Evolutionary conservation across 116 monocot species (phyloP).

Genomic region (Zostera marina): DNA sequence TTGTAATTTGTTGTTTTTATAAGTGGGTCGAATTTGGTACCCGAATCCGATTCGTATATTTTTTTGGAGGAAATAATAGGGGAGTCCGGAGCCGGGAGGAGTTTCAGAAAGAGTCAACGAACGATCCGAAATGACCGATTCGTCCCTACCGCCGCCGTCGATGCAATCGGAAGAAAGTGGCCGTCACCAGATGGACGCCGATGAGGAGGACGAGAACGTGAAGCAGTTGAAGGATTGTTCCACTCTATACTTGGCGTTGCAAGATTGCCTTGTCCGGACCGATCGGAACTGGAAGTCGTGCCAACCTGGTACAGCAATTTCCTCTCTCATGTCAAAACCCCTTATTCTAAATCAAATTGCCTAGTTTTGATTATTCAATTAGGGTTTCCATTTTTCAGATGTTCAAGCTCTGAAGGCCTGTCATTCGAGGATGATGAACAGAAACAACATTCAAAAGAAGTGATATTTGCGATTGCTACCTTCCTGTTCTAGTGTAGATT

Average conservation of each 20-base stretch:
- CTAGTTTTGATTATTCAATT: background rate
- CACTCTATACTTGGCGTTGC: constrained; percentile 57
- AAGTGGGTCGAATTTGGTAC: too few relatives aligned
- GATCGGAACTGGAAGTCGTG: constrained; percentile 79
- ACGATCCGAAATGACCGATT: too few relatives aligned
- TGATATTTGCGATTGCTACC: background rate
- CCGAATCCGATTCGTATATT: too few relatives aligned
- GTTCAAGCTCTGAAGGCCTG: constrained; percentile 19
- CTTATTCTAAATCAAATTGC: background rate
- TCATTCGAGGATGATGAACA: constrained; percentile 7
- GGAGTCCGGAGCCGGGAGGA: too few relatives aligned
- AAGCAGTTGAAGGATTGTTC: constrained; percentile 93
- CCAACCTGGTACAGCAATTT: constrained; percentile 22
- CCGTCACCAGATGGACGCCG: constrained; percentile 44
- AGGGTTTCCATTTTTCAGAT: constrained; percentile 5
- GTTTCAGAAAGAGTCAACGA: too few relatives aligned
- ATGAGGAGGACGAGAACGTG: constrained; percentile 94
- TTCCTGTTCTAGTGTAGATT: too few relatives aligned
- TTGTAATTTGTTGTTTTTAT: too few relatives aligned
- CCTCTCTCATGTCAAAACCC: background rate
- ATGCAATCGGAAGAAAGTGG: background rate
- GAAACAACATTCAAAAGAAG: constrained; percentile 1
- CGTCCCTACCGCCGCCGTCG: too few relatives aligned
- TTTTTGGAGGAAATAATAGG: too few relatives aligned
- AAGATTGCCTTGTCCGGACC: constrained; percentile 72